phyloP scores from a whole-genome alignment of 2,329 filamentous ascomycete species.

The Emmonsiellopsis sp. region DNA sequence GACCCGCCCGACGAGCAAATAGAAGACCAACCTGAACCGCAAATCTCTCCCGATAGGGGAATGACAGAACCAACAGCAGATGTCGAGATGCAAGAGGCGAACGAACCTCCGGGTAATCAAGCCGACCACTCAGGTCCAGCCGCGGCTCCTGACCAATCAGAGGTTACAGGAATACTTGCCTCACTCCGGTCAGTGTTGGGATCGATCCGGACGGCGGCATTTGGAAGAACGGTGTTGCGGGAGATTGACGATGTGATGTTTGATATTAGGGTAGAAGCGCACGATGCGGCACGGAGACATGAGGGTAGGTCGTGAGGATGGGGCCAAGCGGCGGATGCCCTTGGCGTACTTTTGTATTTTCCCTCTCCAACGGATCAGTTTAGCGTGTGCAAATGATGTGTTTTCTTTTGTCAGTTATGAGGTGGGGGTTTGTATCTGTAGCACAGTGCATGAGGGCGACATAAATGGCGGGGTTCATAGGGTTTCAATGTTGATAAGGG shows the following conservation, averaged over 20 bases:
- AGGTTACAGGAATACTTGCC: slow-evolving; percentile 41
- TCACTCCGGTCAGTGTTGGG: slow-evolving; percentile 48
- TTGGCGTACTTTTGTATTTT: neutral
- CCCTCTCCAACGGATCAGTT: neutral
- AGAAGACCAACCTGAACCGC: neutral
- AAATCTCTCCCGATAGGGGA: neutral
- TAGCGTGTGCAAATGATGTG: no score
- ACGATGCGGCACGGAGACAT: slow-evolving; percentile 55
- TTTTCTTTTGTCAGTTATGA: no score
- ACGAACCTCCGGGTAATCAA: neutral
- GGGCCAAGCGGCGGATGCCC: no score
- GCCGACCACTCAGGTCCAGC: neutral
- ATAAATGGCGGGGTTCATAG: no score
- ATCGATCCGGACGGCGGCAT: slow-evolving; percentile 48
- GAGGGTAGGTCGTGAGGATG: neutral
- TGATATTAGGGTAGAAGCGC: slow-evolving; percentile 65
- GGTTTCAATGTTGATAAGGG: no score
- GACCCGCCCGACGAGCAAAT: neutral
- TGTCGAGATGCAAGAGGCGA: neutral
- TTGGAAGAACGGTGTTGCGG: slow-evolving; percentile 57
- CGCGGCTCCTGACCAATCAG: neutral
- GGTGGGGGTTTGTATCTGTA: no score
- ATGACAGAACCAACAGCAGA: neutral
- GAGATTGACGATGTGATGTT: slow-evolving; percentile 70
- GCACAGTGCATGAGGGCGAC: no score